Base-by-base conservation (phyloP, 2,329 filamentous ascomycete genomes). In the Fusarium setosum region DNA sequence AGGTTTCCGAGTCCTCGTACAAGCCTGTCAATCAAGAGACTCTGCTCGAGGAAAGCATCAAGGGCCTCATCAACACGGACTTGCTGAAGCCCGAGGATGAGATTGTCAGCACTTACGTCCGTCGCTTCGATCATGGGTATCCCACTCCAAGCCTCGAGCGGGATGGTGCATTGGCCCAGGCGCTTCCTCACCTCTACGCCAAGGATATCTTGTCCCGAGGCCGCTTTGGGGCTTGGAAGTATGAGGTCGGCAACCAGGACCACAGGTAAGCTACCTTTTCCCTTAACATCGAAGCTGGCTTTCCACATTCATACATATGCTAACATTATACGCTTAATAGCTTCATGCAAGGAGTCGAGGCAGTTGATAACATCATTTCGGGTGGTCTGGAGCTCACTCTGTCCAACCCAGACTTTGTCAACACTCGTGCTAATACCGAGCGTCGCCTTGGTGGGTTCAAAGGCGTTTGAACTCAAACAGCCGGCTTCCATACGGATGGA, bases 31-130 rank as follows among this genome's bases (percentile, higher is more conserved):
- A 98, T 80, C 84, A 91, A 73, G 88, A 89, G 73, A 97, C 90
- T 79, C 82, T 99, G 64, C 86, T 99, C 74, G 88, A 87, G 79
- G 94, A 98, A 76, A 95, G 89, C 75, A 98, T 99, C 78, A 92
- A 97, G 83, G 96, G 96, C 75, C 90, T 98, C 47, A 87, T 99
- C 86, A 98, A 97, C 88, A 99, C 96, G n/a, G 92, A 97, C 71
- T 96, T 99, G 93, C 90, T 99, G 81, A 89, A 90, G 81, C 85
- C 95, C 52, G 86, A 87, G 53, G 96, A 98, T 74, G 95, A 97
- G 84, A 97, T 99, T 69, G 94, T 99, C 73, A 97, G 93, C 51
- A 97, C 94, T 69, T 99, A 99, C 86, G 93, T 97, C 88, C 93
- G 96, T 81, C 90, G 92, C 80, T 99, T 99, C 81, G 92, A 97